Evolutionary conservation across 2,329 filamentous ascomycete genomes (phyloP).

Genomic region (Aureobasidium sp.): DNA sequence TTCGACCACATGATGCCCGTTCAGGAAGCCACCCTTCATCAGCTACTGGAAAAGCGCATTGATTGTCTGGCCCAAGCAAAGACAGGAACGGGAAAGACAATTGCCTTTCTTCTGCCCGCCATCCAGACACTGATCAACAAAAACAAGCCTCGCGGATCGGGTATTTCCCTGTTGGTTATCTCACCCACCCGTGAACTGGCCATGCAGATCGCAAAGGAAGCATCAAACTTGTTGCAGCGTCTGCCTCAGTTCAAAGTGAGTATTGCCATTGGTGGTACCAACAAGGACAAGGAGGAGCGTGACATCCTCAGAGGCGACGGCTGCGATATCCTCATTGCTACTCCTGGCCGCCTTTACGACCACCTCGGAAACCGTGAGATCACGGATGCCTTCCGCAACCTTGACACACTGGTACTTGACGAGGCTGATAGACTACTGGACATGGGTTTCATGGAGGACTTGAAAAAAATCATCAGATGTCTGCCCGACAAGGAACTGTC

Average conservation of each 20-base stretch:
- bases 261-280: slow-evolving; percentile 37
- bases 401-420: slow-evolving; percentile 41
- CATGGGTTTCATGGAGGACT: slow-evolving; percentile 46
- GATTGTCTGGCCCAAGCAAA: slow-evolving; percentile 62
- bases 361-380: slow-evolving; percentile 63
- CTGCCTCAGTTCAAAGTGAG: slow-evolving; percentile 64
- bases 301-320: slow-evolving; percentile 72
- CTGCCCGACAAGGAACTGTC: slow-evolving; percentile 44
- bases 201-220: slow-evolving; percentile 56
- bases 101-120: slow-evolving; percentile 82
- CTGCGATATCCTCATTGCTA: slow-evolving; percentile 71
- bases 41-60: slow-evolving; percentile 42
- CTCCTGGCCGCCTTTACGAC: slow-evolving; percentile 78
- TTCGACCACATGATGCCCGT: slow-evolving; percentile 44
- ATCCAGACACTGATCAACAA: slow-evolving; percentile 78
- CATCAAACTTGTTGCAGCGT: slow-evolving; percentile 73
- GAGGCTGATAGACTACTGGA: slow-evolving; percentile 84
- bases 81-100: slow-evolving; percentile 89
- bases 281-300: slow-evolving; percentile 50
- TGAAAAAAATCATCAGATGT: slow-evolving; percentile 45
- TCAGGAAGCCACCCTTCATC: slow-evolving; percentile 46
- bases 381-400: slow-evolving; percentile 39
- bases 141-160: slow-evolving; percentile 60
- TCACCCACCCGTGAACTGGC: slow-evolving; percentile 65
- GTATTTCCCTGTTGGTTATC: slow-evolving; percentile 80